These are phyloP conservation scores for Wallemia hederae DNA, from an alignment of 1,284 basidiomycete genomes.

Conservation along the genomic window DNA sequence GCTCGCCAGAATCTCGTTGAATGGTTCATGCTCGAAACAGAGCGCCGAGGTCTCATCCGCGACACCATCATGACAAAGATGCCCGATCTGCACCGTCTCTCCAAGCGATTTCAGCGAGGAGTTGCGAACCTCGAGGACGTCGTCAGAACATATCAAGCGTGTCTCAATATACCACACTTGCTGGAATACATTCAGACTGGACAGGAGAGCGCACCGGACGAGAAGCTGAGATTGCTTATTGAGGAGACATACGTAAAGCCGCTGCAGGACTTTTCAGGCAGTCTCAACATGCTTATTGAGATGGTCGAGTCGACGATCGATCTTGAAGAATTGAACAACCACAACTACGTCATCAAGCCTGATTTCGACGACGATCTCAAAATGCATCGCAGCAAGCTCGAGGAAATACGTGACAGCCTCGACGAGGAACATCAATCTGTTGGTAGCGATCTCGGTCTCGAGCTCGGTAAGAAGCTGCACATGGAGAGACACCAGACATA, in stretches of 20 bases:
- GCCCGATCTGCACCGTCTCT: conserved; percentile 80
- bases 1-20: conserved; percentile 68
- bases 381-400: conserved; percentile 35
- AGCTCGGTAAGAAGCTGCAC: conserved; percentile 83
- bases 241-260: conserved; percentile 33
- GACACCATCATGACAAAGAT: conserved; percentile 64
- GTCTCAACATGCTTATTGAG: conserved; percentile 48
- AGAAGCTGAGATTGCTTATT: conserved; percentile 26
- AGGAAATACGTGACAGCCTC: conserved; percentile 42
- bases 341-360: conserved; percentile 77
- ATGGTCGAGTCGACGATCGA: conserved; percentile 94
- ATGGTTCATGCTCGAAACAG: conserved; percentile 49
- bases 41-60: conserved; percentile 39
- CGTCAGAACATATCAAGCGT: conserved; percentile 75
- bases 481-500: conserved; percentile 73
- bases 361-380: conserved; percentile 57
- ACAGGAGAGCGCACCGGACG: background rate
- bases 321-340: conserved; percentile 46
- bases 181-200: conserved; percentile 22
- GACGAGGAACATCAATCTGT: conserved; percentile 53
- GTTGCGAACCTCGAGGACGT: conserved; percentile 76
- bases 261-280: conserved; percentile 29
- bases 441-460: conserved; percentile 46
- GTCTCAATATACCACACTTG: conserved; percentile 37
- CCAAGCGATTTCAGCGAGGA: conserved; percentile 68